Percentiles rank a stretch among this genome's conserved stretches.
Conservation (phyloP, 495 filamentous ascomycete species). For the Trichocladium antarcticum region DNA sequence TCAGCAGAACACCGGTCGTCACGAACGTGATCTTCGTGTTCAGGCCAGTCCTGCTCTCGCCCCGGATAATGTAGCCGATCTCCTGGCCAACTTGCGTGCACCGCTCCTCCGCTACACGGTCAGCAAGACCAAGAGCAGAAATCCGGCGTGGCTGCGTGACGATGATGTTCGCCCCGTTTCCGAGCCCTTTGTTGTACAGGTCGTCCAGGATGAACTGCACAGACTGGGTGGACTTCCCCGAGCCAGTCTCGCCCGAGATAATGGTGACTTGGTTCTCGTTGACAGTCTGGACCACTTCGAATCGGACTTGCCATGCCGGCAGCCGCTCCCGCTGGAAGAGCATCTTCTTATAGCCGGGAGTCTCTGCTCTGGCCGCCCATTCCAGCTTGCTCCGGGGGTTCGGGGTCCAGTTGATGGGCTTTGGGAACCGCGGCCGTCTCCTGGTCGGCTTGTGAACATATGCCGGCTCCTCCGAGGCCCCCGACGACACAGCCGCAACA, state of each 20-base stretch:
- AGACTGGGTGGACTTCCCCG: constrained; percentile 92
- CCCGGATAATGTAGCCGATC: constrained; percentile 88
- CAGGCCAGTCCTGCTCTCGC: constrained; percentile 58
- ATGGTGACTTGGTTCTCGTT: constrained; percentile 75
- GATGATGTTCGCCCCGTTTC: constrained; percentile 75
- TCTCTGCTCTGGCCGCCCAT: constrained; percentile 36
- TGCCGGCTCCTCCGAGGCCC: constrained; percentile 40
- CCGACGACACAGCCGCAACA: constrained; percentile 58
- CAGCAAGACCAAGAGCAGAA: constrained; percentile 84
- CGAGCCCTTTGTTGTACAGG: constrained; percentile 64
- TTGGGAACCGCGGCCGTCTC: constrained; percentile 40
- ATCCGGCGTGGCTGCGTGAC: constrained; percentile 94
- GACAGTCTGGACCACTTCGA: constrained; percentile 63
- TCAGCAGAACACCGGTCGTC: constrained; percentile 89
- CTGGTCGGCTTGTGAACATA: constrained; percentile 16
- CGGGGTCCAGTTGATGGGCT: constrained; percentile 38
- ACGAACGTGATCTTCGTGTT: constrained; percentile 88
- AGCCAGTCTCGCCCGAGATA: constrained; percentile 92
- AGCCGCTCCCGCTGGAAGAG: constrained; percentile 54
- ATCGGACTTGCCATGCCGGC: constrained; percentile 78
- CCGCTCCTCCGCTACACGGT: constrained; percentile 87
- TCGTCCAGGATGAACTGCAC: constrained; percentile 95
- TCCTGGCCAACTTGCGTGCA: constrained; percentile 74
- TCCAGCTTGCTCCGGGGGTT: constrained; percentile 35
- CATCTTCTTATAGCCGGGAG: constrained; percentile 58